Percentiles rank a stretch among this genome's conserved stretches.
phyloP scores from a whole-genome alignment of 1,284 basidiomycete species.

The Meripilus lineatus region DNA sequence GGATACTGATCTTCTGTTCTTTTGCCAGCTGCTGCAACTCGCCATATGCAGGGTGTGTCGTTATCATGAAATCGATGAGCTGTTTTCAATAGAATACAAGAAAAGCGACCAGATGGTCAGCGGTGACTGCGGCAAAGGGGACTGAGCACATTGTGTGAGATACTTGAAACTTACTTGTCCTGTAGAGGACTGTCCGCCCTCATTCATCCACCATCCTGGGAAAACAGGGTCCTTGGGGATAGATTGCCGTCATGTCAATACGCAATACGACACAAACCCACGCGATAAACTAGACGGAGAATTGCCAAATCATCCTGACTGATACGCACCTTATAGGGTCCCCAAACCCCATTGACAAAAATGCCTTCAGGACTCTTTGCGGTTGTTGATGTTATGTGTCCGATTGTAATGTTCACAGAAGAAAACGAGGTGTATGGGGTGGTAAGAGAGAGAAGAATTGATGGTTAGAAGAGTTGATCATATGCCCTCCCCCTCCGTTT shows the following conservation, averaged over 20 bases:
- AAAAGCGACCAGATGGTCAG: constrained; percentile 2
- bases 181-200: constrained; percentile 97
- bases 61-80: constrained; percentile 94
- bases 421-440: too few species aligned
- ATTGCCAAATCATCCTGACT: too few species aligned
- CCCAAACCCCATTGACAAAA: constrained; percentile 94
- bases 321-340: constrained; percentile 94
- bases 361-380: constrained; percentile 75
- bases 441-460: constrained; percentile 20
- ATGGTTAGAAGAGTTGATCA: background rate
- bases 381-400: too few species aligned
- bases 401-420: too few species aligned
- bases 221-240: constrained; percentile 71
- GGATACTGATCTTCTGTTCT: constrained; percentile 50
- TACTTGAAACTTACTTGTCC: constrained; percentile 64
- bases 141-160: background rate
- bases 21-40: constrained; percentile 59
- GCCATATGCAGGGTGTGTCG: constrained; percentile 83
- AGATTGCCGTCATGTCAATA: background rate
- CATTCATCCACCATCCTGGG: constrained; percentile 98
- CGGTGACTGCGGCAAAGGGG: constrained; percentile 1
- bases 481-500: too few species aligned
- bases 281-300: too few species aligned
- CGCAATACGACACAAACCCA: background rate
- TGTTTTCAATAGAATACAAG: constrained; percentile 78